Evolutionary conservation across 768 basidiomycete genomes (phyloP).

Genomic region (Boletus sp.): DNA sequence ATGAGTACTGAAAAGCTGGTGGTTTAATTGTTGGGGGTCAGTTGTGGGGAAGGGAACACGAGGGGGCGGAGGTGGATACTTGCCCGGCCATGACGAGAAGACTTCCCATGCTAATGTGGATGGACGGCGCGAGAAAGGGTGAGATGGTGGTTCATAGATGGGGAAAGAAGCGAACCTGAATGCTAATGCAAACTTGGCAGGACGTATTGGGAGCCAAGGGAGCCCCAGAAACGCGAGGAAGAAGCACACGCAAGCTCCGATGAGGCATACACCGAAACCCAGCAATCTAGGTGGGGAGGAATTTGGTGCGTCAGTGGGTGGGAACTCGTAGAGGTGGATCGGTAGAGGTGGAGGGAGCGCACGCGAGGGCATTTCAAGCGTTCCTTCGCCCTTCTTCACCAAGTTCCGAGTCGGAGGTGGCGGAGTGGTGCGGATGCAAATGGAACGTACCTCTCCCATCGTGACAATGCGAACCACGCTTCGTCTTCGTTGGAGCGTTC

Average conservation of each 20-base stretch:
- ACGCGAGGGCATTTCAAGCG: neutral
- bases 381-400: neutral
- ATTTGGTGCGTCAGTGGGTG: neutral
- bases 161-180: conserved; percentile 54
- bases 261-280: conserved; percentile 85
- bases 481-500: conserved; percentile 93
- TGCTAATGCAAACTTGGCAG: conserved; percentile 87
- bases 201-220: conserved; percentile 64
- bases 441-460: conserved; percentile 81
- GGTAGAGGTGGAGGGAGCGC: neutral
- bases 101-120: conserved; percentile 64
- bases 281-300: conserved; percentile 57
- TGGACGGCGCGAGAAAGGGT: neutral
- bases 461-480: conserved; percentile 86
- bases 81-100: conserved; percentile 96
- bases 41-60: neutral
- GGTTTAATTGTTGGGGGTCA: neutral
- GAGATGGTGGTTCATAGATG: neutral
- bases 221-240: conserved; percentile 84
- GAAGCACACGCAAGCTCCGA: conserved; percentile 93
- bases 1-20: conserved; percentile 76
- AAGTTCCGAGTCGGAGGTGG: neutral
- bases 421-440: neutral
- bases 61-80: conserved; percentile 20
- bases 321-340: neutral